These are phyloP conservation scores for Mycena chlorophos DNA, from an alignment of 768 basidiomycete species.

Conservation along the genomic window DNA sequence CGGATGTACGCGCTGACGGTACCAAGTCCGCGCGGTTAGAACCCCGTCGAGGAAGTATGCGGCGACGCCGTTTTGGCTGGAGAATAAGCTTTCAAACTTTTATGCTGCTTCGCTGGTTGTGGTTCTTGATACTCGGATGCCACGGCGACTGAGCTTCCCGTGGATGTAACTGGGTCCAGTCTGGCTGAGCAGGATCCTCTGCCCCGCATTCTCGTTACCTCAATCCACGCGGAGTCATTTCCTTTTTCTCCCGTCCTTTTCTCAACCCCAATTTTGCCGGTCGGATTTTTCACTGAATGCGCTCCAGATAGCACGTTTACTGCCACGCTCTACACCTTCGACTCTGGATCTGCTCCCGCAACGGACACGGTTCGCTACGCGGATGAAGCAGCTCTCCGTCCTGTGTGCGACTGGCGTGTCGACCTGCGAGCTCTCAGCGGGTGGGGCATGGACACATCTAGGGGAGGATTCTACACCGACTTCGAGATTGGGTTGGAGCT, in stretches of 20 bases:
- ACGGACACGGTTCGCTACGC: constrained; percentile 51
- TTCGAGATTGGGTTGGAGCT: constrained; percentile 84
- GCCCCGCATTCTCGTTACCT: background rate
- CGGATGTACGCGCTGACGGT: background rate
- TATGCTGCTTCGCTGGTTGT: background rate
- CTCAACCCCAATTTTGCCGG: background rate
- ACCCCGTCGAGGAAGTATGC: background rate
- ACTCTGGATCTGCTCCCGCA: constrained; percentile 27
- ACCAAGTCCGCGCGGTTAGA: constrained; percentile 1
- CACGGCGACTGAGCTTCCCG: background rate
- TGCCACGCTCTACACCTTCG: constrained; percentile 57
- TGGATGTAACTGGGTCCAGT: background rate
- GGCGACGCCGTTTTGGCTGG: no score
- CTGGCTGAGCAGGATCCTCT: no score
- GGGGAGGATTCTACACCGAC: constrained; percentile 42
- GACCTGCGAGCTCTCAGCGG: constrained; percentile 52
- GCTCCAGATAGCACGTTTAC: constrained; percentile 54
- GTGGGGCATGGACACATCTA: constrained; percentile 53
- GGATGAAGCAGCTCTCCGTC: constrained; percentile 44
- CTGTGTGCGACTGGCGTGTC: constrained; percentile 1
- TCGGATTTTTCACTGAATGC: constrained; percentile 1
- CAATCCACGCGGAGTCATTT: no score
- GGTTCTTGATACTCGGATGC: constrained; percentile 1
- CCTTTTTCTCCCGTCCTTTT: no score
- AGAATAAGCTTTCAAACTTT: background rate